Evolutionary conservation across 2,329 filamentous ascomycete genomes (phyloP).

Genomic region (Penicillium sp.): DNA sequence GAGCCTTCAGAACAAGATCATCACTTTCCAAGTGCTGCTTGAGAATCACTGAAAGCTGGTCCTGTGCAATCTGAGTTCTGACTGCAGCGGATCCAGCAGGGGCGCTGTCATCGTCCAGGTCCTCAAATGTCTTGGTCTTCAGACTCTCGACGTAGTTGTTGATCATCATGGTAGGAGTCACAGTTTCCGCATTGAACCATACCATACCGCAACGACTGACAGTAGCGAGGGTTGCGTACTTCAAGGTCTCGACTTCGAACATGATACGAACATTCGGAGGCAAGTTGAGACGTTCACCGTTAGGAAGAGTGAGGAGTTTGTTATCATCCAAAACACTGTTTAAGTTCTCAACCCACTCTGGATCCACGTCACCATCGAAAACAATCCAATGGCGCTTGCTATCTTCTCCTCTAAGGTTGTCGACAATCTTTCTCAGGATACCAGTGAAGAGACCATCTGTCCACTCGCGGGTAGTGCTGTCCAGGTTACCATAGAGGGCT

Average conservation of each 20-base stretch:
- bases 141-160: conserved; percentile 84
- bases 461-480: conserved; percentile 97
- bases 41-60: conserved; percentile 75
- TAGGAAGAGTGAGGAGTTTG: conserved; percentile 92
- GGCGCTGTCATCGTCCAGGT: conserved; percentile 88
- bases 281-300: conserved; percentile 94
- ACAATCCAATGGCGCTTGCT: conserved; percentile 98
- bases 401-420: conserved; percentile 96
- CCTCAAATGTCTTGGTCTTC: conserved; percentile 81
- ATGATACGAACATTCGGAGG: conserved; percentile 96
- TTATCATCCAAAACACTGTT: conserved; percentile 99
- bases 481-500: conserved; percentile 89
- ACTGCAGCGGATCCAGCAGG: conserved; percentile 71
- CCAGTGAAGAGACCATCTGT: conserved; percentile 98
- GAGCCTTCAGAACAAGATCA: conserved; percentile 73
- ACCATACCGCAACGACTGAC: conserved; percentile 99
- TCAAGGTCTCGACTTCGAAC: conserved; percentile 98
- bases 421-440: conserved; percentile 95
- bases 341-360: conserved; percentile 99
- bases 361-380: conserved; percentile 98
- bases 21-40: conserved; percentile 73
- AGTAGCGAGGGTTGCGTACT: conserved; percentile 96
- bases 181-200: conserved; percentile 98
- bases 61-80: conserved; percentile 76
- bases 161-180: conserved; percentile 89